These are phyloP conservation scores for Talinum fruticosum DNA, from an alignment of 148 eudicot genomes.

Conservation along the genomic window DNA sequence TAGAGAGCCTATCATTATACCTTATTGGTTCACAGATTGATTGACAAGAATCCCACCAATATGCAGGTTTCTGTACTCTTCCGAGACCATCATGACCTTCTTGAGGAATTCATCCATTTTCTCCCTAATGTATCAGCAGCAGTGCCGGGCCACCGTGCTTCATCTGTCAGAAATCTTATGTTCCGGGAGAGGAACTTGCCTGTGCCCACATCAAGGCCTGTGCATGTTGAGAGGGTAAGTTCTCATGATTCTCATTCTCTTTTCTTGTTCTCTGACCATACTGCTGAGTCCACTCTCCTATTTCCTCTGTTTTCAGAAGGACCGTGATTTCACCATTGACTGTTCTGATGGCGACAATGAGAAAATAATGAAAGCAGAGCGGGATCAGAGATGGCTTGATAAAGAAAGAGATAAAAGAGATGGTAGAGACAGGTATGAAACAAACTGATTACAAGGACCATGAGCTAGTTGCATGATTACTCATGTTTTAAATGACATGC, in stretches of 20 bases:
- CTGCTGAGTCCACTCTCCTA: slow-evolving; percentile 5
- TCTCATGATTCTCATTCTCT: background rate
- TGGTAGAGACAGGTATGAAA: slow-evolving; percentile 40
- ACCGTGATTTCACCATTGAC: slow-evolving; percentile 59
- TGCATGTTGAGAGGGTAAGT: slow-evolving; percentile 58
- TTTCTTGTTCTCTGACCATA: background rate
- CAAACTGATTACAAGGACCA: slow-evolving; percentile 41
- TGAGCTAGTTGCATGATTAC: slow-evolving; percentile 32
- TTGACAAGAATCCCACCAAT: background rate
- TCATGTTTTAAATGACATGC: slow-evolving; percentile 39
- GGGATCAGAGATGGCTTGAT: slow-evolving; percentile 68
- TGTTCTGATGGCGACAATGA: slow-evolving; percentile 70
- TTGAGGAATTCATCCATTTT: slow-evolving; percentile 83
- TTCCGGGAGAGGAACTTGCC: slow-evolving; percentile 59
- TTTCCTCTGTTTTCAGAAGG: slow-evolving; percentile 29
- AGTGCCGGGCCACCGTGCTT: slow-evolving; percentile 28
- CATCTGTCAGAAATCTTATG: slow-evolving; percentile 38
- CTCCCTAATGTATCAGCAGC: slow-evolving; percentile 50
- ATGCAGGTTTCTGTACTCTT: slow-evolving; percentile 73
- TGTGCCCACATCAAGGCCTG: slow-evolving; percentile 45
- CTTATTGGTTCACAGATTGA: background rate
- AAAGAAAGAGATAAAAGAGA: slow-evolving; percentile 69
- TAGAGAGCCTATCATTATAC: background rate
- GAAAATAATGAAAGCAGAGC: slow-evolving; percentile 61
- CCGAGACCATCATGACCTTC: slow-evolving; percentile 73